Percentiles rank a stretch among this genome's conserved stretches.
phyloP scores from a whole-genome alignment of 257 asterid species.

The Leptodermis oblonga region DNA sequence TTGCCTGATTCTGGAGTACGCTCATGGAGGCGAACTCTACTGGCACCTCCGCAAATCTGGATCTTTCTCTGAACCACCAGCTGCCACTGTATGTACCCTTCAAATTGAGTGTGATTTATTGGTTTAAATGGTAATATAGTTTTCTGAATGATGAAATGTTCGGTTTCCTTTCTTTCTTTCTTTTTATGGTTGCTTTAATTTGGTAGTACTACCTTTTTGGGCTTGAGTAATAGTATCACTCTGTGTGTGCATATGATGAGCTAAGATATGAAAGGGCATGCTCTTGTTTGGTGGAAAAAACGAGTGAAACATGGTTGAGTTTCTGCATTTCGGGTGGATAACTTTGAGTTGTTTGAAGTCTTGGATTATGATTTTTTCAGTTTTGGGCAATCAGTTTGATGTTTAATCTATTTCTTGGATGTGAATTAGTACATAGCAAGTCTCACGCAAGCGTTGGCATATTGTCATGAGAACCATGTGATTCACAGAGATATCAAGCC shows the following conservation, averaged over 20 bases:
- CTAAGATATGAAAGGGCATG: not conserved
- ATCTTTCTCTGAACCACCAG: slow-evolving; percentile 60
- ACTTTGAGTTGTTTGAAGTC: not conserved
- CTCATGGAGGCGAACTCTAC: slow-evolving; percentile 88
- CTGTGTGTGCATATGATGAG: not conserved
- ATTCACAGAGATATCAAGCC: slow-evolving; percentile 99
- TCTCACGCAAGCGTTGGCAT: slow-evolving; percentile 78
- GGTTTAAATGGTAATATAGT: not conserved
- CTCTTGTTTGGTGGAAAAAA: not conserved
- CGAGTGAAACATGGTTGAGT: not conserved
- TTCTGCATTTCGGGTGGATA: not conserved
- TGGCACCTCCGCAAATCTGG: slow-evolving; percentile 55
- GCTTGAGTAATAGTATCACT: not conserved
- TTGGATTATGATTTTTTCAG: not conserved
- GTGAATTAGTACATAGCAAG: slow-evolving; percentile 63
- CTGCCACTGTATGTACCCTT: slow-evolving; percentile 55
- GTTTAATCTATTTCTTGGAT: slow-evolving; percentile 4
- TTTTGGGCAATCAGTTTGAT: not conserved
- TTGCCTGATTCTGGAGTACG: slow-evolving; percentile 80
- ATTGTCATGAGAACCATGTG: slow-evolving; percentile 88
- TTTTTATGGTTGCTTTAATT: not conserved
- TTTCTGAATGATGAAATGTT: not conserved
- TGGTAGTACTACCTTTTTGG: not conserved
- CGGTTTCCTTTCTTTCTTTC: not conserved
- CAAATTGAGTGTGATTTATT: not conserved